These are phyloP conservation scores for Cytospora mali DNA, from an alignment of 2,329 filamentous ascomycete genomes.

Conservation along the genomic window DNA sequence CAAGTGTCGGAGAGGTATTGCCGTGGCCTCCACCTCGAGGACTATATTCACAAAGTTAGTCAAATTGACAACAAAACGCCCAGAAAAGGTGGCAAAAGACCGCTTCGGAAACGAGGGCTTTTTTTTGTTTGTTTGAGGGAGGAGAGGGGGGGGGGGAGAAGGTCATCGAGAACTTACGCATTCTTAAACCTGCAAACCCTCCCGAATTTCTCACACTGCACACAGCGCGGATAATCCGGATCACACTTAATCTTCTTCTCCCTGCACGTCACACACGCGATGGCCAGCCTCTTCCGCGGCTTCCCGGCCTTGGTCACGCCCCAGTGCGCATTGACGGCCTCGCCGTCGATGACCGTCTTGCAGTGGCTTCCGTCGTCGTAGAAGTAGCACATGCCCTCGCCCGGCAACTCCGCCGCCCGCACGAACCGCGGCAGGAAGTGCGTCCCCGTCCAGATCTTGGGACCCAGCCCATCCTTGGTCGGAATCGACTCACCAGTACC, in stretches of 20 bases:
- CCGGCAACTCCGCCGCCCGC: slow-evolving; percentile 67
- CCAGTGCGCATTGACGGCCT: slow-evolving; percentile 88
- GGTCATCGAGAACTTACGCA: too few relatives aligned
- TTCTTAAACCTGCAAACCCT: slow-evolving; percentile 83
- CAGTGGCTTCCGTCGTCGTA: slow-evolving; percentile 85
- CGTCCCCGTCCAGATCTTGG: slow-evolving; percentile 70
- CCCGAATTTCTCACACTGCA: slow-evolving; percentile 91
- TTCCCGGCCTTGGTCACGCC: slow-evolving; percentile 93
- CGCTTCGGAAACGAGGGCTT: too few relatives aligned
- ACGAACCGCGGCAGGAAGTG: slow-evolving; percentile 70
- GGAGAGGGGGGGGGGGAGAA: too few relatives aligned
- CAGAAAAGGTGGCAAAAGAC: not conserved
- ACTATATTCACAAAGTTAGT: slow-evolving; percentile 39
- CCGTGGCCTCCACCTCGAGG: slow-evolving; percentile 55
- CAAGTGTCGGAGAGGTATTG: slow-evolving; percentile 57
- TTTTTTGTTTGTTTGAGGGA: too few relatives aligned
- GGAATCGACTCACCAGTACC: slow-evolving; percentile 47
- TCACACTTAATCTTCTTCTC: slow-evolving; percentile 99
- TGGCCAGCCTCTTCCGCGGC: slow-evolving; percentile 85
- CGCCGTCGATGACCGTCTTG: slow-evolving; percentile 81
- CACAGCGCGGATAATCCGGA: slow-evolving; percentile 81
- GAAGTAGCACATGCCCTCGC: slow-evolving; percentile 81
- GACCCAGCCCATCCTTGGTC: slow-evolving; percentile 63
- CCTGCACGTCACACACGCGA: slow-evolving; percentile 89
- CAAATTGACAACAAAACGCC: slow-evolving; percentile 31